Evolutionary conservation across 2,329 filamentous ascomycete genomes (phyloP).

Genomic region (Alternaria arbusti): DNA sequence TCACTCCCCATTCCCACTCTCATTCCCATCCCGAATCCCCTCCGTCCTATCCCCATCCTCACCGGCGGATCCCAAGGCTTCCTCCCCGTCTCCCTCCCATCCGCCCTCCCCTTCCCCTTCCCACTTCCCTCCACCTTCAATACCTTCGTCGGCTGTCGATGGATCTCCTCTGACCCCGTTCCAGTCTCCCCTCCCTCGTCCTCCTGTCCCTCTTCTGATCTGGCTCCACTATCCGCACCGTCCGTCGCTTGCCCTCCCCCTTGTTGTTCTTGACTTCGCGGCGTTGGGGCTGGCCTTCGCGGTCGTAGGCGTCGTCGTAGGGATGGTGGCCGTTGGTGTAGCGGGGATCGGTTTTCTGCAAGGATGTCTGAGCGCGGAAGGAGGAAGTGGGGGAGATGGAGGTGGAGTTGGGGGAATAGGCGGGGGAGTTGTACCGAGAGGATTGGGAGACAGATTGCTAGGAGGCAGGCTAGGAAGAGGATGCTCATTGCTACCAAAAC

Average conservation of each 20-base stretch:
- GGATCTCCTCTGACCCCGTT: neutral
- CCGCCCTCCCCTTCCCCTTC: neutral
- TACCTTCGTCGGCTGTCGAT: neutral
- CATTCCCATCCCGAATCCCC: neutral
- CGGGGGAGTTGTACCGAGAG: conserved; percentile 30
- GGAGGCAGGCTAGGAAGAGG: conserved; percentile 23
- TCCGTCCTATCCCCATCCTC: neutral
- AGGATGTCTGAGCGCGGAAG: conserved; percentile 17
- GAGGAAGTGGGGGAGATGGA: no score
- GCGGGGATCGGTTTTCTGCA: conserved; percentile 19
- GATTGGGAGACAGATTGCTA: conserved; percentile 33
- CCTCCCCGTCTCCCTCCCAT: neutral
- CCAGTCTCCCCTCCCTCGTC: neutral
- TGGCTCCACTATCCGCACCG: conserved; percentile 15
- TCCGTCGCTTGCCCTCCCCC: neutral
- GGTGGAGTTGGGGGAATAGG: neutral
- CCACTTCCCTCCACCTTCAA: neutral
- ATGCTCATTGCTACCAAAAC: conserved; percentile 12
- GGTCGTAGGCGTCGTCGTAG: conserved; percentile 13
- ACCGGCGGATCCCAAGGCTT: conserved; percentile 41
- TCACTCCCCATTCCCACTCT: neutral
- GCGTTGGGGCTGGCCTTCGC: neutral
- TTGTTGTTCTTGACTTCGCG: neutral
- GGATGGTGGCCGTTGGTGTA: conserved; percentile 13
- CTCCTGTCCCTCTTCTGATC: neutral